A percentile compares a stretch with the other conserved stretches of the same genome.
Conservation (phyloP, 2,329 filamentous ascomycete species). For the Macrophomina pseudophaseolina region DNA sequence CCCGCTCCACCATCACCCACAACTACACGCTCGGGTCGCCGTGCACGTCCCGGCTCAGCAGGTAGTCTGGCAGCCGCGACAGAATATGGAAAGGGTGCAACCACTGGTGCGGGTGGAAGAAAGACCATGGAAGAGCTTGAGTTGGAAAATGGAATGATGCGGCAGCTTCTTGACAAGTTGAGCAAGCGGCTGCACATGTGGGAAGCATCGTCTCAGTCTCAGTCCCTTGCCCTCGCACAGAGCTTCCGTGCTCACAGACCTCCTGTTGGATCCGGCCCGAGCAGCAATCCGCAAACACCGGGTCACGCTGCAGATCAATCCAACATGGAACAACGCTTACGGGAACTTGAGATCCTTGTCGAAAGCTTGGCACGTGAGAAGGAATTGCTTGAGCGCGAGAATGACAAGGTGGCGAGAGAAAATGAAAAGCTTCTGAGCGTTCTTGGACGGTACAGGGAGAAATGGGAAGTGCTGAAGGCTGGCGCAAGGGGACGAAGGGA, state of each 20-base stretch:
- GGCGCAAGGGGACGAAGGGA: conserved; percentile 53
- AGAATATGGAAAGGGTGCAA: conserved; percentile 11
- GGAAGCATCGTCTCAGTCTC: conserved; percentile 88
- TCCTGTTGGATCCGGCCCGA: conserved; percentile 30
- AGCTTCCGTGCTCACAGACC: conserved; percentile 59
- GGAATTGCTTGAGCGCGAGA: conserved; percentile 64
- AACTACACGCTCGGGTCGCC: conserved; percentile 44
- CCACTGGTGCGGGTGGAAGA: conserved; percentile 43
- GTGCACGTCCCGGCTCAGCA: conserved; percentile 31
- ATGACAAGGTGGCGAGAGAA: conserved; percentile 66
- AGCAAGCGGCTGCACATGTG: conserved; percentile 89
- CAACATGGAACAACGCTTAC: conserved; percentile 26
- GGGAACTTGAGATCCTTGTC: conserved; percentile 70
- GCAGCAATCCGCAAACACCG: conserved; percentile 20
- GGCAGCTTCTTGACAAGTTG: conserved; percentile 83
- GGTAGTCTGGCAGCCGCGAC: conserved; percentile 33
- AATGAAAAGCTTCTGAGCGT: conserved; percentile 64
- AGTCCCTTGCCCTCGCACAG: conserved; percentile 83
- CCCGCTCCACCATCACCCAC: conserved; percentile 54
- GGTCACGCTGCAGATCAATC: conserved; percentile 19
- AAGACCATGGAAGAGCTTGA: conserved; percentile 87
- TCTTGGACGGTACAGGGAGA: conserved; percentile 63
- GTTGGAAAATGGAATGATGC: conserved; percentile 85
- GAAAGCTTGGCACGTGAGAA: conserved; percentile 63
- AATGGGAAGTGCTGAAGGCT: conserved; percentile 73